phyloP scores from a whole-genome alignment of 345 rosid species.

The Fremontodendron californicum region DNA sequence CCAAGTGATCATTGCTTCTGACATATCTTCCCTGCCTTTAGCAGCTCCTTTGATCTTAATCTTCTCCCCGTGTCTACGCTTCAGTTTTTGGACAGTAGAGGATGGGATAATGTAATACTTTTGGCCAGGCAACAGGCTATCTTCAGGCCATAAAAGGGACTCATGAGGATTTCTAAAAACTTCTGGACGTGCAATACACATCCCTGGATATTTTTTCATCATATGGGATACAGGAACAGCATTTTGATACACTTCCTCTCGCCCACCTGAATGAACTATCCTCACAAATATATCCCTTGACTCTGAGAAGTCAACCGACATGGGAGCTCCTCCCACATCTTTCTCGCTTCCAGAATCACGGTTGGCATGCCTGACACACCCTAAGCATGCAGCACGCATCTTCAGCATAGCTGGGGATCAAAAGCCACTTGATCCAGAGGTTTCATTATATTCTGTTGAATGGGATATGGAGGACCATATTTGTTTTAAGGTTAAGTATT shows the following conservation, averaged over 20 bases:
- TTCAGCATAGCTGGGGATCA: constrained; percentile 30
- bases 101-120: constrained; percentile 48
- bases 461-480: not conserved
- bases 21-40: constrained; percentile 13
- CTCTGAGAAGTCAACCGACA: constrained; percentile 24
- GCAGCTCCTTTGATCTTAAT: constrained; percentile 16
- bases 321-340: constrained; percentile 17
- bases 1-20: constrained; percentile 35
- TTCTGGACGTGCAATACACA: constrained; percentile 47
- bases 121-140: constrained; percentile 42
- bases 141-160: constrained; percentile 43
- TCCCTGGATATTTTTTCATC: constrained; percentile 58
- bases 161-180: constrained; percentile 43
- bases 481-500: constrained; percentile 7
- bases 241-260: constrained; percentile 39
- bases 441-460: constrained; percentile 14
- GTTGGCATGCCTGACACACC: constrained; percentile 19
- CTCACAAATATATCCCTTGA: constrained; percentile 39
- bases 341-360: constrained; percentile 16
- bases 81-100: constrained; percentile 44
- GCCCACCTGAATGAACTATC: constrained; percentile 56
- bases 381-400: constrained; percentile 24
- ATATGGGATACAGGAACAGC: constrained; percentile 37
- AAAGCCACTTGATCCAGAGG: constrained; percentile 19
- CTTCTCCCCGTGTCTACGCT: constrained; percentile 26